phyloP scores from a whole-genome alignment of 2,329 filamentous ascomycete genomes.

The Penicillium psychrosexuale region DNA sequence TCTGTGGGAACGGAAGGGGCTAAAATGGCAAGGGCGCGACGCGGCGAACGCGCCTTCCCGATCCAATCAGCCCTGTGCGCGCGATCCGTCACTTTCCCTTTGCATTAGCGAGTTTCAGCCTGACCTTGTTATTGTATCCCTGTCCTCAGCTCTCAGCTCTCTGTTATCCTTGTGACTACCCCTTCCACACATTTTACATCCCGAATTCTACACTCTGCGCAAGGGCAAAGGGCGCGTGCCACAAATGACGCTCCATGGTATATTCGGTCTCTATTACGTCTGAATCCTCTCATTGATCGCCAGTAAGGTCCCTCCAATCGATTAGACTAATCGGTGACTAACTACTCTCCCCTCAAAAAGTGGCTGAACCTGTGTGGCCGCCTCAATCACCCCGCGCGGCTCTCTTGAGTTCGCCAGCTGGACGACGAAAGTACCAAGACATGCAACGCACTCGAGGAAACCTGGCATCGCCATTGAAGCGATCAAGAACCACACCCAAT shows the following conservation, averaged over 20 bases:
- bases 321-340: not conserved
- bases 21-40: constrained; percentile 21
- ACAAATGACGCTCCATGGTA: constrained; percentile 20
- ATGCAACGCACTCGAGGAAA: constrained; percentile 65
- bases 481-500: constrained; percentile 44
- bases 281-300: constrained; percentile 2
- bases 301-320: not conserved
- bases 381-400: constrained; percentile 62
- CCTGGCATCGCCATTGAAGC: constrained; percentile 64
- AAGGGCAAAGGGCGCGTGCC: constrained; percentile 12
- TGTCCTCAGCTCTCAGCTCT: not conserved
- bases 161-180: not conserved
- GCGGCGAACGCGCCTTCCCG: constrained; percentile 22
- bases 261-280: constrained; percentile 7
- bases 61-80: constrained; percentile 25
- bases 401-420: constrained; percentile 68
- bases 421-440: constrained; percentile 70
- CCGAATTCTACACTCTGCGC: not conserved
- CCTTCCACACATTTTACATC: not conserved
- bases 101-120: constrained; percentile 10
- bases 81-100: constrained; percentile 22
- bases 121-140: constrained; percentile 1
- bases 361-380: constrained; percentile 56
- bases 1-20: constrained; percentile 10
- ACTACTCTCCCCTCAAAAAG: constrained; percentile 15